These are phyloP conservation scores for Penicillium freii DNA, from an alignment of 2,329 filamentous ascomycete genomes.

Conservation along the genomic window DNA sequence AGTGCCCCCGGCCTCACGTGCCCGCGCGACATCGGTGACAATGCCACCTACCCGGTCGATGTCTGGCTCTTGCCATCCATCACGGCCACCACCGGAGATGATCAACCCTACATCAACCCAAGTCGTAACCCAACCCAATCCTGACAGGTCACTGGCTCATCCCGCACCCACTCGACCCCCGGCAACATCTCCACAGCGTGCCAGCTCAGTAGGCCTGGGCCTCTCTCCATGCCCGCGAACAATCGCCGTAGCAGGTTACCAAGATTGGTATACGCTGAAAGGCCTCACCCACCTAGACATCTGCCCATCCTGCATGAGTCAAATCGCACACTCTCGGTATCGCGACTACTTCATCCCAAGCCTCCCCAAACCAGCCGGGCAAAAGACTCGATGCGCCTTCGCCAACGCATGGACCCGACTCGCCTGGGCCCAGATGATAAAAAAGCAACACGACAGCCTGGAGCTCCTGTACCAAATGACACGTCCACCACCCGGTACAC, in stretches of 20 bases:
- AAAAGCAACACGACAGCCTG: slow-evolving; percentile 65
- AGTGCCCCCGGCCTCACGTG: neutral
- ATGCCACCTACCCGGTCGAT: slow-evolving; percentile 6
- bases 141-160: slow-evolving; percentile 13
- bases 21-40: slow-evolving; percentile 13
- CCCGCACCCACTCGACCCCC: slow-evolving; percentile 3
- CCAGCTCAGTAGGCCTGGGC: slow-evolving; percentile 22
- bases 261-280: slow-evolving; percentile 79
- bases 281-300: slow-evolving; percentile 71
- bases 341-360: slow-evolving; percentile 64
- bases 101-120: neutral
- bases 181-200: slow-evolving; percentile 15
- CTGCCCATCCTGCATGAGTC: slow-evolving; percentile 75
- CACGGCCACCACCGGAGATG: neutral
- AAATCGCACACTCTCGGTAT: slow-evolving; percentile 69
- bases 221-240: slow-evolving; percentile 70
- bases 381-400: slow-evolving; percentile 71
- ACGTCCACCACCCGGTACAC: slow-evolving; percentile 56
- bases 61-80: slow-evolving; percentile 1
- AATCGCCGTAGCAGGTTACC: slow-evolving; percentile 59
- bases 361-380: slow-evolving; percentile 56
- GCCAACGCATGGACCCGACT: slow-evolving; percentile 79
- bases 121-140: neutral
- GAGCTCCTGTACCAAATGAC: slow-evolving; percentile 69
- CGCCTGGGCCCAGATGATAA: slow-evolving; percentile 76